Evolutionary conservation across 1,284 basidiomycete species (phyloP), one percentile per base, ranked within the genome.

Genomic region (Prillingera fragicola): DNA sequence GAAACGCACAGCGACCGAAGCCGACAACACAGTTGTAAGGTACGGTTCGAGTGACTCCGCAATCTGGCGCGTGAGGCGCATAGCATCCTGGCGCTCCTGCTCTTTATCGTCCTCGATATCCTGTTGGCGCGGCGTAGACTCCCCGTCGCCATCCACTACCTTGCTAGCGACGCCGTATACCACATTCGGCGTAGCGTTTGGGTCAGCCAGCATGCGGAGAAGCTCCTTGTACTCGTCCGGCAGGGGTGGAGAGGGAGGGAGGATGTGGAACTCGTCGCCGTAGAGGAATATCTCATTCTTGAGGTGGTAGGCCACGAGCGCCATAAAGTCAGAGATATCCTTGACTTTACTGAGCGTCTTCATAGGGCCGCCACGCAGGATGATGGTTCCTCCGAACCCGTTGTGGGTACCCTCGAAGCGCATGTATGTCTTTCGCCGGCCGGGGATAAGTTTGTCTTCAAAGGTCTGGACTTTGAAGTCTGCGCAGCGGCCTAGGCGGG

Each of bases 271-370:
- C 37, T 87, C 88, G 68, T 98, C 94, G 65, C 87, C 88, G 82
- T 91, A 94, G 15, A 98, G 77, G 62, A 89, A 85, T 1, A 87
- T 89, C 73, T 99, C 95, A 57, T 97, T 78, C 65, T 91, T 90
- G 62, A 97, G 73, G 63, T 95, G 67, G 59, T 77, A 77, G 13
- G 89, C 91, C 48, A 94, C 85, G 65, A 95, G 87, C 1, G 85
- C 82, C 70, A 97, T 79, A 72, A 96, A 90, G 28, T 87, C 78
- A 17, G 91, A 85, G 42, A 98, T 85, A 60, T 85, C 84, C 75
- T 99, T 99, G 65, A 98, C 79, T 32, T 84, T 83, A 40, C 78
- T 78, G 43, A 99, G 74, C 1, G 81, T 85, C 28, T 82, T 80
- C 45, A 85, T 76, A 61, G 90, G 80, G 9, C 81, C 91, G n/a